phyloP scores from a whole-genome alignment of 164 flowering plant species.

The Kalanchoe fedtschenkoi region DNA sequence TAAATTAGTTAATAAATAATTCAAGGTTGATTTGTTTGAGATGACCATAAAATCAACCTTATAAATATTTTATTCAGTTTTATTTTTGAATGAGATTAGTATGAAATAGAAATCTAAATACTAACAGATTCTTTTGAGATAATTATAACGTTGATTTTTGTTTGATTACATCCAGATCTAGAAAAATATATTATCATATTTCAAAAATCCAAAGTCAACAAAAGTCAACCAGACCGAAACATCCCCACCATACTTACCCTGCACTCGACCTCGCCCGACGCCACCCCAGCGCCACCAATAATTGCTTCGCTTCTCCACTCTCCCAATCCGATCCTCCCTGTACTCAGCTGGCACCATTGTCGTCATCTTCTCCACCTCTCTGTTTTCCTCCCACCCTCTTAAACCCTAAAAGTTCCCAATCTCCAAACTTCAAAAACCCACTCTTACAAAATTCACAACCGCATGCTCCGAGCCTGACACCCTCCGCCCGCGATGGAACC shows the following conservation, averaged over 20 bases:
- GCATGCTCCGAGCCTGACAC: conserved; percentile 5
- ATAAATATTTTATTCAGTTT: too few species aligned
- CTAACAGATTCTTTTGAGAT: too few species aligned
- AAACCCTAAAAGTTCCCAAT: background rate
- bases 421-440: conserved; percentile 5
- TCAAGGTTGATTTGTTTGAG: too few species aligned
- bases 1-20: too few species aligned
- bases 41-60: too few species aligned
- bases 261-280: background rate
- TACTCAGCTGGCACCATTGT: conserved; percentile 21
- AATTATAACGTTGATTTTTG: too few species aligned
- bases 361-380: conserved; percentile 11
- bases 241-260: background rate
- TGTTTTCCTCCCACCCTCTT: background rate
- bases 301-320: background rate
- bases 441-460: background rate
- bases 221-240: background rate
- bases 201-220: background rate
- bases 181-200: background rate
- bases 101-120: too few species aligned
- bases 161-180: background rate
- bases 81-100: too few species aligned
- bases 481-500: background rate
- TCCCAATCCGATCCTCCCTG: conserved; percentile 12
- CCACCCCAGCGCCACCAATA: background rate